Conservation (phyloP, 2,329 filamentous ascomycete genomes). For the Colletotrichum brevisporum region DNA sequence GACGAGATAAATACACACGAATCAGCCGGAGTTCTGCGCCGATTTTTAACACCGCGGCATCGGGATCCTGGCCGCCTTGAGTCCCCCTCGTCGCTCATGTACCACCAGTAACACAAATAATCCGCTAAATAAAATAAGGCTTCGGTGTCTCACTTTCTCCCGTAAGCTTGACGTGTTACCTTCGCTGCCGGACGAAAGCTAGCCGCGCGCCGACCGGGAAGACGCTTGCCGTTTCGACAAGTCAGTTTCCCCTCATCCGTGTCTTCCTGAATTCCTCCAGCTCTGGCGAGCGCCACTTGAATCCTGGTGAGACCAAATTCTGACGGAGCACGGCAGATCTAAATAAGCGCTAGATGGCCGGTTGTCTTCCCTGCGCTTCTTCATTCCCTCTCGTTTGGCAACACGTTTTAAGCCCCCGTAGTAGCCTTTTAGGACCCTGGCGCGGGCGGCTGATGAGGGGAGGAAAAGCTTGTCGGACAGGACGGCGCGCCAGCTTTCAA, state of each 20-base stretch:
- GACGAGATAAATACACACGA: too few relatives aligned
- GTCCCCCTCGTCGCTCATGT: not conserved
- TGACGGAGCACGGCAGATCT: slow-evolving; percentile 2
- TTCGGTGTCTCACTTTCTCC: not conserved
- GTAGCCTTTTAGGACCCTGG: slow-evolving; percentile 8
- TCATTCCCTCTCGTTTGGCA: not conserved
- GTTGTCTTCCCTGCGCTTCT: not conserved
- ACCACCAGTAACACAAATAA: slow-evolving; percentile 11
- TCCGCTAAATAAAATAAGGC: slow-evolving; percentile 13
- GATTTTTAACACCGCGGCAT: not conserved
- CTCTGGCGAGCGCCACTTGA: not conserved
- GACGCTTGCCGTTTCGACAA: not conserved
- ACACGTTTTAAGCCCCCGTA: not conserved
- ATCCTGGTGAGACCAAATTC: slow-evolving; percentile 13
- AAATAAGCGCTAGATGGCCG: slow-evolving; percentile 9
- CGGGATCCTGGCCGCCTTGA: not conserved
- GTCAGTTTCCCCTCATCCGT: too few relatives aligned
- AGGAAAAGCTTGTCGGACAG: too few relatives aligned
- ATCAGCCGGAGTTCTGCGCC: not conserved
- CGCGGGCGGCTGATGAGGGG: not conserved
- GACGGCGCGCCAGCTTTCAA: not conserved
- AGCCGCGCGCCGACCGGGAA: not conserved
- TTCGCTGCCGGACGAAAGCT: not conserved
- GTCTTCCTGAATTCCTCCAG: too few relatives aligned
- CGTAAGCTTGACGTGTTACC: slow-evolving; percentile 16